A percentile compares a stretch with the other conserved stretches of the same genome.
Conservation (phyloP, 164 flowering plant genomes). For the Annona squamosa region DNA sequence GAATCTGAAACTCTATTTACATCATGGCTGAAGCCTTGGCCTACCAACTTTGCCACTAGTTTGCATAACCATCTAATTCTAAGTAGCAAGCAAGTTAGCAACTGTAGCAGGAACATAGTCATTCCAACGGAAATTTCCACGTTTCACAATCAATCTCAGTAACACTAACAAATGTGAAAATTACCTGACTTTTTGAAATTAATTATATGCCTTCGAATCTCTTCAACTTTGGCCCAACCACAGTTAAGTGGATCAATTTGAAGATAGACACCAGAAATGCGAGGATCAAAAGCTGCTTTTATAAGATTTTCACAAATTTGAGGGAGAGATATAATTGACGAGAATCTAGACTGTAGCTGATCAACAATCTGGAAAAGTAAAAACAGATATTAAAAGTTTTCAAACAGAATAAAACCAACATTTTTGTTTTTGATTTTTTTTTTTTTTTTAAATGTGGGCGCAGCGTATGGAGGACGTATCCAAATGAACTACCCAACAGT, state of each 20-base stretch:
- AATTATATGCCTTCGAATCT: slow-evolving; percentile 75
- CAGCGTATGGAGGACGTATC: background rate
- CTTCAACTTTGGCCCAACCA: slow-evolving; percentile 98
- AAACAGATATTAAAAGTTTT: background rate
- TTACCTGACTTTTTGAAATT: slow-evolving; percentile 84
- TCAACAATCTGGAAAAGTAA: slow-evolving; percentile 62
- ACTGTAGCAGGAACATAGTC: background rate
- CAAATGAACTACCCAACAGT: background rate
- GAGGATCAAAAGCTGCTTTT: slow-evolving; percentile 95
- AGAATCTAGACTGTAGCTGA: slow-evolving; percentile 76
- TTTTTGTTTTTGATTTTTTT: no score
- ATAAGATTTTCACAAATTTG: slow-evolving; percentile 82
- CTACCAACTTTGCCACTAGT: background rate
- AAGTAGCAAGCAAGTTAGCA: background rate
- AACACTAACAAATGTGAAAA: background rate
- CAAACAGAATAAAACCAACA: background rate
- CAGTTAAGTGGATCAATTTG: slow-evolving; percentile 75
- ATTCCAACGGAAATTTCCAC: background rate
- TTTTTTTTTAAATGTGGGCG: background rate
- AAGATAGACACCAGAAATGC: slow-evolving; percentile 77
- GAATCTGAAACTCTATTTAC: no score
- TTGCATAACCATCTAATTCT: background rate
- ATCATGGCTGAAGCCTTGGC: no score
- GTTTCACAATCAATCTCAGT: background rate
- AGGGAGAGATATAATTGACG: slow-evolving; percentile 76